phyloP scores from a whole-genome alignment of 1,284 basidiomycete species.

The Coniferiporia sulphurascens region DNA sequence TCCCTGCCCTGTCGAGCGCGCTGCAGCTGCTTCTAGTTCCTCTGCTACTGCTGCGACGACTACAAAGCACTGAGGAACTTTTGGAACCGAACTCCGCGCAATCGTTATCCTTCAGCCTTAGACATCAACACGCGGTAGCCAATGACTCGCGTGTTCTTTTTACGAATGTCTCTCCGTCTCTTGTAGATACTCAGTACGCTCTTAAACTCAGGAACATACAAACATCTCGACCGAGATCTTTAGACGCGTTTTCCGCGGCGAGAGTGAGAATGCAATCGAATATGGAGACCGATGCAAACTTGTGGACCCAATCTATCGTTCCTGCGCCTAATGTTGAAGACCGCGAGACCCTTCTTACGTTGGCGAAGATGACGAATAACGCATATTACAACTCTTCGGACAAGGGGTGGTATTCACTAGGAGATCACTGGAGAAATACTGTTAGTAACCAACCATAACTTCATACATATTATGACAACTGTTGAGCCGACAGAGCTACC shows the following conservation, averaged over 20 bases:
- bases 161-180: constrained; percentile 11
- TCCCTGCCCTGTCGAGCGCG: constrained; percentile 9
- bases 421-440: constrained; percentile 12
- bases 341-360: constrained; percentile 44
- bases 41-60: background rate
- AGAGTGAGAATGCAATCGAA: background rate
- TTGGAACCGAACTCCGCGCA: background rate
- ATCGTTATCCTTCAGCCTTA: constrained; percentile 12
- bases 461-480: constrained; percentile 23
- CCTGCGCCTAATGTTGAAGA: constrained; percentile 43
- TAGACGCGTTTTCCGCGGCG: constrained; percentile 13
- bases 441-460: constrained; percentile 8
- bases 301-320: constrained; percentile 61
- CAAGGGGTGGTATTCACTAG: constrained; percentile 17
- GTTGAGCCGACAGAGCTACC: constrained; percentile 48
- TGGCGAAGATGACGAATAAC: constrained; percentile 39
- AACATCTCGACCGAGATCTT: constrained; percentile 18
- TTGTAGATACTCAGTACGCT: background rate
- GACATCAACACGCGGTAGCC: constrained; percentile 18
- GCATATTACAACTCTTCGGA: constrained; percentile 18
- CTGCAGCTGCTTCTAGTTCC: constrained; percentile 16
- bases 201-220: constrained; percentile 7
- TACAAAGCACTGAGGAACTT: background rate
- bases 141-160: constrained; percentile 17
- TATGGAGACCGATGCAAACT: constrained; percentile 11